Percentiles rank a stretch among this genome's conserved stretches.
Conservation (phyloP, 192 early-diverging fungal genomes). For the Gonapodya prolifera region DNA sequence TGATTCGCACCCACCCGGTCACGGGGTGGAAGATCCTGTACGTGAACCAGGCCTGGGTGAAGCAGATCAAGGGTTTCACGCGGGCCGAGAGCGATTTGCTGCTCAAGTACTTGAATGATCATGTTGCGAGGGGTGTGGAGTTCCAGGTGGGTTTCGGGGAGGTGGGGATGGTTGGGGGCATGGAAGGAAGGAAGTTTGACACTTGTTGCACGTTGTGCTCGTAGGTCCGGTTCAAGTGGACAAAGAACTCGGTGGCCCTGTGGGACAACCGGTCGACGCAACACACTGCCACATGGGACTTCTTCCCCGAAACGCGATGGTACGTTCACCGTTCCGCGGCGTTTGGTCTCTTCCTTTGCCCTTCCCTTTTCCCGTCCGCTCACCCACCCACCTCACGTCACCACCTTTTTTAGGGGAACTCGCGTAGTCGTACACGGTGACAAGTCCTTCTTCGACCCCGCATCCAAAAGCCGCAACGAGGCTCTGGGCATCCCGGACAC, state of each 20-base stretch:
- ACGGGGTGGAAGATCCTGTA: constrained; percentile 43
- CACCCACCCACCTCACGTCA: too few species aligned
- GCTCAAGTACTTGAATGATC: constrained; percentile 33
- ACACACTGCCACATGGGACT: constrained; percentile 29
- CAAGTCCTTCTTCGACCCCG: constrained; percentile 22
- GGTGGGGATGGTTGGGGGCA: constrained; percentile 10
- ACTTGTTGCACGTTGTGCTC: background rate
- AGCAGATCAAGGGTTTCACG: constrained; percentile 22
- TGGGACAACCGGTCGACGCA: constrained; percentile 51
- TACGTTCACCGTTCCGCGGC: background rate
- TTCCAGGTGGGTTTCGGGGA: constrained; percentile 41
- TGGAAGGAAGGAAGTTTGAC: background rate
- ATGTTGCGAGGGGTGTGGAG: constrained; percentile 32
- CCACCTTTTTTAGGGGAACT: constrained; percentile 11
- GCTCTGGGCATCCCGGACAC: constrained; percentile 11
- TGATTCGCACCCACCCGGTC: constrained; percentile 34
- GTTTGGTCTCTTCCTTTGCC: background rate
- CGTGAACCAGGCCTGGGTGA: constrained; percentile 44
- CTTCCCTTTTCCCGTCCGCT: background rate
- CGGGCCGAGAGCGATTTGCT: constrained; percentile 24
- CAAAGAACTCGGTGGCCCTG: constrained; percentile 44
- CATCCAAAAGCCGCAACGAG: constrained; percentile 8
- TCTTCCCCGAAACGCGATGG: background rate
- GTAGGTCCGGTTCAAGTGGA: constrained; percentile 15
- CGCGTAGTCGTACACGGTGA: constrained; percentile 25